phyloP scores from a whole-genome alignment of 257 asterid genomes.

The Cordia subcordata region DNA sequence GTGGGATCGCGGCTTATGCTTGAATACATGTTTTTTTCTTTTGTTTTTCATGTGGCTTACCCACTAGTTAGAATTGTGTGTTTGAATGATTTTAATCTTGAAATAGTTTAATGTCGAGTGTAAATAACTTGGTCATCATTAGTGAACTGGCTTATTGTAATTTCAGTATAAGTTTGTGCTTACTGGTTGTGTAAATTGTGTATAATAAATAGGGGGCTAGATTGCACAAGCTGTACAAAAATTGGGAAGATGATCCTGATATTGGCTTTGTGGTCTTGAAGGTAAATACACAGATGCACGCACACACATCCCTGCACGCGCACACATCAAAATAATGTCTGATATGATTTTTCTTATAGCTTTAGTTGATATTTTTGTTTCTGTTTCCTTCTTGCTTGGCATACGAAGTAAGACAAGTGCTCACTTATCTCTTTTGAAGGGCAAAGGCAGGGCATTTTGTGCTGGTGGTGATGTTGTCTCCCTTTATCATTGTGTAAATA shows the following conservation, averaged over 20 bases:
- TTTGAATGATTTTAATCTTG: not conserved
- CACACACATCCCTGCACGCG: not conserved
- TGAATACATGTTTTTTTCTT: not conserved
- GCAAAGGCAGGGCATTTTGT: constrained; percentile 81
- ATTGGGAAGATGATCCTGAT: constrained; percentile 81
- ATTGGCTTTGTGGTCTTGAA: constrained; percentile 68
- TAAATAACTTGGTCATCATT: no score
- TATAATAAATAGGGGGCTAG: constrained; percentile 41
- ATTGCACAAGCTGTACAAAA: constrained; percentile 71
- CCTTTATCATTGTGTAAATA: constrained; percentile 42
- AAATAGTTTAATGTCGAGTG: not conserved
- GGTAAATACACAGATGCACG: constrained; percentile 49
- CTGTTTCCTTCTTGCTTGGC: constrained; percentile 7
- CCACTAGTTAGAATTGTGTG: constrained; percentile 1
- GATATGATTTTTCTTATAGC: not conserved
- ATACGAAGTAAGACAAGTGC: constrained; percentile 19
- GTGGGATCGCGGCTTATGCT: no score
- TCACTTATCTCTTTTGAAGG: constrained; percentile 54
- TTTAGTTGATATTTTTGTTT: constrained; percentile 11
- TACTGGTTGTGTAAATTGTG: not conserved
- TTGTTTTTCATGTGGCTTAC: constrained; percentile 2
- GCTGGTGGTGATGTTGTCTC: constrained; percentile 96
- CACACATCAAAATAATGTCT: not conserved
- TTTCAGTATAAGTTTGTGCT: not conserved
- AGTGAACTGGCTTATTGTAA: not conserved